Evolutionary conservation across 352 stramenopile species (phyloP).

Genomic region (Thalassiosira sp.): DNA sequence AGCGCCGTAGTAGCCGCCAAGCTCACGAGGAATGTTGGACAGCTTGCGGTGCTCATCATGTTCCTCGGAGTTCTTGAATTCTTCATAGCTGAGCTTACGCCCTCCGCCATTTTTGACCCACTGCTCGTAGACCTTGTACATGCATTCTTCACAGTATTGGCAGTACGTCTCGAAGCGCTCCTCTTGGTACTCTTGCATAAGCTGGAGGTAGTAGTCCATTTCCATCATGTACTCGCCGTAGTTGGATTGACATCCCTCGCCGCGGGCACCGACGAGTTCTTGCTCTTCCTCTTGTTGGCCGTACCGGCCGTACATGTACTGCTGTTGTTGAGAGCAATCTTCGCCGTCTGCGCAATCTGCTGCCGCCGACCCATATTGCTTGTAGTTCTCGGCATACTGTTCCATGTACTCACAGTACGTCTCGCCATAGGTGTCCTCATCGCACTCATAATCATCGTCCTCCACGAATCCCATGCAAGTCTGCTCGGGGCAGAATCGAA

Average conservation of each 20-base stretch:
- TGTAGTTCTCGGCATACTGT: no score
- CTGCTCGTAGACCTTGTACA: slow-evolving; percentile 43
- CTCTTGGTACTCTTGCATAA: slow-evolving; percentile 42
- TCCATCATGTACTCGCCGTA: slow-evolving; percentile 74
- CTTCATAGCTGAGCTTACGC: slow-evolving; percentile 16
- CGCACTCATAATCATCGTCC: no score
- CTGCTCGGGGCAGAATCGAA: no score
- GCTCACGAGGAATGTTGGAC: background rate
- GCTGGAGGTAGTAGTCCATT: slow-evolving; percentile 45
- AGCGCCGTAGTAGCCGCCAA: background rate
- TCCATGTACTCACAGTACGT: no score
- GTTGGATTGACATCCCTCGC: slow-evolving; percentile 58
- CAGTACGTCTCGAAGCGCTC: slow-evolving; percentile 50
- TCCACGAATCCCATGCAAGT: no score
- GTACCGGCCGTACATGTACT: background rate
- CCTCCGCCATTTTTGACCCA: slow-evolving; percentile 8
- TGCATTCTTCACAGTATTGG: slow-evolving; percentile 69
- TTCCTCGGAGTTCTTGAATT: slow-evolving; percentile 5
- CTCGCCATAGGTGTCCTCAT: no score
- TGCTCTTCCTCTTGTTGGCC: background rate
- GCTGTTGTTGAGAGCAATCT: no score
- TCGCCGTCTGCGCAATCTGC: no score
- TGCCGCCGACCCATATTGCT: no score
- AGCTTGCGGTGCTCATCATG: background rate
- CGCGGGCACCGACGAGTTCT: slow-evolving; percentile 22